These are phyloP conservation scores for Tephrocybe sp. DNA, from an alignment of 768 basidiomycete genomes.

Conservation along the genomic window DNA sequence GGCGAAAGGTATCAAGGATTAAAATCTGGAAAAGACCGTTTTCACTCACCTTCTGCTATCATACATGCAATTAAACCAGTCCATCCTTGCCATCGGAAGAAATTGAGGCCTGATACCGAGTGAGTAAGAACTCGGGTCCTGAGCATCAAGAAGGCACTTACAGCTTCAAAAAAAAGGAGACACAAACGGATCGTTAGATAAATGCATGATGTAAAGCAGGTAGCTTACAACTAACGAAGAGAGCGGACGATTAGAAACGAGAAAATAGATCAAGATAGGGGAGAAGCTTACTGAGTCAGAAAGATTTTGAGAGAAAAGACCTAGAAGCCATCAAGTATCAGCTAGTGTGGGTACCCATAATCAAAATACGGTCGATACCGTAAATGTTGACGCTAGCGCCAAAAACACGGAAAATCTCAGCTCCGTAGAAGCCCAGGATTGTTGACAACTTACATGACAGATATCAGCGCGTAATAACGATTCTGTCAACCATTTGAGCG, in stretches of 20 bases:
- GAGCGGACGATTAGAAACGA: conserved; percentile 1
- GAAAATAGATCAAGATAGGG: not conserved
- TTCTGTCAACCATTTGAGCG: conserved; percentile 34
- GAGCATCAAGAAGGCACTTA: conserved; percentile 13
- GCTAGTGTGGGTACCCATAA: not conserved
- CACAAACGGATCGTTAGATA: not conserved
- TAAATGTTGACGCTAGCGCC: conserved; percentile 50
- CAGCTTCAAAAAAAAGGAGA: conserved; percentile 18
- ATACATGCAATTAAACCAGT: conserved; percentile 52
- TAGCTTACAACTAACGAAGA: conserved; percentile 18
- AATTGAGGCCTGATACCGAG: conserved; percentile 32
- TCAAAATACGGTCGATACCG: conserved; percentile 26
- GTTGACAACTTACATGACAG: conserved; percentile 41
- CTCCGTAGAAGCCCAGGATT: not conserved
- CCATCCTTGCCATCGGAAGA: conserved; percentile 62
- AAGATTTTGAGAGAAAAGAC: conserved; percentile 38
- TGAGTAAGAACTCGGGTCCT: not conserved
- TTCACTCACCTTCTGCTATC: conserved; percentile 48
- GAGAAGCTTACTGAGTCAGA: conserved; percentile 34
- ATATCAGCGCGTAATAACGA: conserved; percentile 53
- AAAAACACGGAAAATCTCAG: not conserved
- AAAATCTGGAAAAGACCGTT: not conserved
- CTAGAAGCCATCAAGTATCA: conserved; percentile 18
- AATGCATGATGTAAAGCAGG: not conserved
- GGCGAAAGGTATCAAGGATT: not conserved